Evolutionary conservation across 306 rosid genomes (phyloP).

Genomic region (Vigna unguiculata): DNA sequence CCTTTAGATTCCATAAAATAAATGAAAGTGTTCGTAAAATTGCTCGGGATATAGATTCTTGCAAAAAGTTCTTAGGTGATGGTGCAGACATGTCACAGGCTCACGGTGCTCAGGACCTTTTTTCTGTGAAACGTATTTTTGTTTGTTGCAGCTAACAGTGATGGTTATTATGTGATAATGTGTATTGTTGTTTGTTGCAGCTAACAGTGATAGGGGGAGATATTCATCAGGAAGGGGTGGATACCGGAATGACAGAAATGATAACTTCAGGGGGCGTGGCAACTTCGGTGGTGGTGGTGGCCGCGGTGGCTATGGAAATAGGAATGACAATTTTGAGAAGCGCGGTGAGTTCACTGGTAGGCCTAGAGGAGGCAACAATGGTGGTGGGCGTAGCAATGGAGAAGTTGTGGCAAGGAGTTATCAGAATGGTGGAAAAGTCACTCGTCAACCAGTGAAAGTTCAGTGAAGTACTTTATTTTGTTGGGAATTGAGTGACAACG

Average conservation of each 20-base stretch:
- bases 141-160: slow-evolving; percentile 67
- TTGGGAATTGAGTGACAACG: slow-evolving; percentile 41
- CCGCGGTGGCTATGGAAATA: slow-evolving; percentile 52
- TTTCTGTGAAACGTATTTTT: background rate
- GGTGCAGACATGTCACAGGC: background rate
- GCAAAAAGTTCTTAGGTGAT: background rate
- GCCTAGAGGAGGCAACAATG: slow-evolving; percentile 51
- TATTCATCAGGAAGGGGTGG: slow-evolving; percentile 73
- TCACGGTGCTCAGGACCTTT: background rate
- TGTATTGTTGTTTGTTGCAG: slow-evolving; percentile 52
- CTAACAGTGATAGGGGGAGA: slow-evolving; percentile 65
- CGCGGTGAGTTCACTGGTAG: slow-evolving; percentile 62
- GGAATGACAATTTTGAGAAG: slow-evolving; percentile 65
- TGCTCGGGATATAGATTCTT: background rate
- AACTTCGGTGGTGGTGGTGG: slow-evolving; percentile 57
- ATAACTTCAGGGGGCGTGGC: slow-evolving; percentile 68
- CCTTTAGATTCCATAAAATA: background rate
- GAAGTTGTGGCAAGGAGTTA: slow-evolving; percentile 52
- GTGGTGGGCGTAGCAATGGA: slow-evolving; percentile 49
- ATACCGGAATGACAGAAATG: slow-evolving; percentile 65
- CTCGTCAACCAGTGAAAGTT: slow-evolving; percentile 55
- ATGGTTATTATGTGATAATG: slow-evolving; percentile 10
- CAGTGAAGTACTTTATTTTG: slow-evolving; percentile 38
- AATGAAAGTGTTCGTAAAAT: background rate
- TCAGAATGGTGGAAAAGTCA: slow-evolving; percentile 59